These are phyloP conservation scores for Boletus sensibilis DNA, from an alignment of 768 basidiomycete genomes.

Conservation along the genomic window DNA sequence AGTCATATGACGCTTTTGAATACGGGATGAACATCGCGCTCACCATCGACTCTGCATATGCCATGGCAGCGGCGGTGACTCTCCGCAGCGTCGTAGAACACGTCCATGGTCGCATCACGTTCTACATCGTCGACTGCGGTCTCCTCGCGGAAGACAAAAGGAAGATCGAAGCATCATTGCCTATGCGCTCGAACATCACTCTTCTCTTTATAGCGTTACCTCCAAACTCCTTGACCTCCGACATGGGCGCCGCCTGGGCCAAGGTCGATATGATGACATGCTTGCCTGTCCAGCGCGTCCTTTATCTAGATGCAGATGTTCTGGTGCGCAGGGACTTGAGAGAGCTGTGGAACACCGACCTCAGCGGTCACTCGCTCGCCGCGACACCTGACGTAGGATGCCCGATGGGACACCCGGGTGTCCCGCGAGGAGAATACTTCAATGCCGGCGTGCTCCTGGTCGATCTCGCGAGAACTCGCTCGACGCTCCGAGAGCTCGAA, in stretches of 20 bases:
- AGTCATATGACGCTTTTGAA: conserved; percentile 29
- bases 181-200: conserved; percentile 32
- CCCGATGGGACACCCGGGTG: conserved; percentile 45
- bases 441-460: conserved; percentile 56
- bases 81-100: conserved; percentile 41
- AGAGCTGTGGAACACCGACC: conserved; percentile 46
- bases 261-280: conserved; percentile 47
- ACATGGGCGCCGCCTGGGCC: conserved; percentile 42
- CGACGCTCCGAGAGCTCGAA: conserved; percentile 26
- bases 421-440: conserved; percentile 43
- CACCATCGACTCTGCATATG: conserved; percentile 43
- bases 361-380: conserved; percentile 41
- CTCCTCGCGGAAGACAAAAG: conserved; percentile 36
- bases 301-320: conserved; percentile 56
- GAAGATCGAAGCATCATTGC: conserved; percentile 33
- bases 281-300: conserved; percentile 49
- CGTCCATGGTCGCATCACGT: conserved; percentile 40
- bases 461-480: conserved; percentile 43
- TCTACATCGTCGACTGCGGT: conserved; percentile 53
- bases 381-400: conserved; percentile 49
- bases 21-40: conserved; percentile 52
- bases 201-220: conserved; percentile 44
- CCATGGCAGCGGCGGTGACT: conserved; percentile 48
- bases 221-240: conserved; percentile 24
- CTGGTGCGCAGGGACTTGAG: conserved; percentile 42